phyloP scores from a whole-genome alignment of 1,284 basidiomycete species.

The Apiotrichum porosum region DNA sequence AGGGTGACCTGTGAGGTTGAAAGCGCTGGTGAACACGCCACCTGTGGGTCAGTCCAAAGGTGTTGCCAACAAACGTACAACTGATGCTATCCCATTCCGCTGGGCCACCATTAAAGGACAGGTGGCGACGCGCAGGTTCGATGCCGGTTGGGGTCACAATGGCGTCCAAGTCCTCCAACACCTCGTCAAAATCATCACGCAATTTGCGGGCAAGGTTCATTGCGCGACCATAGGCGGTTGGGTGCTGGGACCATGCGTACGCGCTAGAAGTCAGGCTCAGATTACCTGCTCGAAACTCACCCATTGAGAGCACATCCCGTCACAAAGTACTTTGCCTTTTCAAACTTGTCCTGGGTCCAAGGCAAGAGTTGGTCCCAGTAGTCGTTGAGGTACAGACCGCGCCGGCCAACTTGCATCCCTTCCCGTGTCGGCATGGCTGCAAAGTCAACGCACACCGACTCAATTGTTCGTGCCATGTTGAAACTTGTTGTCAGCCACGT shows the following conservation, averaged over 20 bases:
- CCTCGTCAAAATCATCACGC: neutral
- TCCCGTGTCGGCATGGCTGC: neutral
- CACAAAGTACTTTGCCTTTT: neutral
- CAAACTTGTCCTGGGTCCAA: neutral
- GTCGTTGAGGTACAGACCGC: slow-evolving; percentile 1
- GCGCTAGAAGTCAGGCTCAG: too few species aligned
- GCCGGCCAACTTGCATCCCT: neutral
- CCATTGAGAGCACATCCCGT: too few species aligned
- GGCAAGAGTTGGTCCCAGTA: neutral
- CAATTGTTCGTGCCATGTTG: too few species aligned
- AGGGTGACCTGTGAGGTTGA: neutral
- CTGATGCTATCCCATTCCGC: neutral
- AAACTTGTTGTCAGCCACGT: too few species aligned
- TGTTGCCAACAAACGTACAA: too few species aligned
- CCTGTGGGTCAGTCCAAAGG: too few species aligned
- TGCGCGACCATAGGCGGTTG: neutral
- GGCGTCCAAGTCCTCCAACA: neutral
- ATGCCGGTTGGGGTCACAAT: neutral
- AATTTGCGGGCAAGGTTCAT: slow-evolving; percentile 1
- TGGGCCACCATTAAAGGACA: neutral
- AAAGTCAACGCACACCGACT: too few species aligned
- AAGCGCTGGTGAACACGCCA: neutral
- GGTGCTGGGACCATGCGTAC: neutral
- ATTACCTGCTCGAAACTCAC: too few species aligned
- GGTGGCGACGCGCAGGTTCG: neutral